These are phyloP conservation scores for Hypocreales sp. DNA, from an alignment of 2,329 filamentous ascomycete species.

Conservation along the genomic window DNA sequence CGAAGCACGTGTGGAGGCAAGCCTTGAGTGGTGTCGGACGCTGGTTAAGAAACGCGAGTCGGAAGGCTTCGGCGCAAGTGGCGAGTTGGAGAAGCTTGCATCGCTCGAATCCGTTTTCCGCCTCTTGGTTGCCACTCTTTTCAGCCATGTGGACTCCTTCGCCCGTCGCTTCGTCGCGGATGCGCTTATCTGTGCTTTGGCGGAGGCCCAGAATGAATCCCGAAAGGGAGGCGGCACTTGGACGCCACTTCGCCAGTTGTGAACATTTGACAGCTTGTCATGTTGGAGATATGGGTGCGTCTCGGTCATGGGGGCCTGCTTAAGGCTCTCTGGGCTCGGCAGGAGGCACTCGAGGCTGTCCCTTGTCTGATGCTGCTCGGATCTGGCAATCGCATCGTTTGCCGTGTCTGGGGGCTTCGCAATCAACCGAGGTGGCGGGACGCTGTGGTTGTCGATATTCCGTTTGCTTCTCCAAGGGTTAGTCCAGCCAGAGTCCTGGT, in stretches of 20 bases:
- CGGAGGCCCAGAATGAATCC: constrained; percentile 8
- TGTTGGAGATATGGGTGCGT: constrained; percentile 14
- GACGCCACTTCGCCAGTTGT: constrained; percentile 16
- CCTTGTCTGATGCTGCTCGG: constrained; percentile 1
- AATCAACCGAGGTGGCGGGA: too few species aligned
- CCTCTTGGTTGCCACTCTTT: constrained; percentile 14
- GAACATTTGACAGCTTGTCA: constrained; percentile 15
- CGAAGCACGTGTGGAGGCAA: not conserved
- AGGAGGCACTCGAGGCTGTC: constrained; percentile 21
- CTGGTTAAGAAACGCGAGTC: not conserved
- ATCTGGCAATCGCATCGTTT: constrained; percentile 3
- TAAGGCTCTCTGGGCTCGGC: constrained; percentile 24
- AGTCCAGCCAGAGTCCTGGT: constrained; percentile 14
- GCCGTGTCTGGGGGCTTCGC: too few species aligned
- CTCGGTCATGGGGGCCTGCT: constrained; percentile 14
- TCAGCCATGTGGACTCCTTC: constrained; percentile 16
- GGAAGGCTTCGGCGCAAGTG: constrained; percentile 1
- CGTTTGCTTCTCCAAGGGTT: constrained; percentile 17
- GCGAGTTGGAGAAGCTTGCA: not conserved
- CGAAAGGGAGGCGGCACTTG: constrained; percentile 1
- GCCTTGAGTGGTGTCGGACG: not conserved
- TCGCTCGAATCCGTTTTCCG: constrained; percentile 6
- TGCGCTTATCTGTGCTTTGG: constrained; percentile 1
- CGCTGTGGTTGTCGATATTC: too few species aligned
- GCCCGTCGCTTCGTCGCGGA: constrained; percentile 11